Conservation (phyloP, 2,329 filamentous ascomycete genomes). For the Aureobasidium lini region DNA sequence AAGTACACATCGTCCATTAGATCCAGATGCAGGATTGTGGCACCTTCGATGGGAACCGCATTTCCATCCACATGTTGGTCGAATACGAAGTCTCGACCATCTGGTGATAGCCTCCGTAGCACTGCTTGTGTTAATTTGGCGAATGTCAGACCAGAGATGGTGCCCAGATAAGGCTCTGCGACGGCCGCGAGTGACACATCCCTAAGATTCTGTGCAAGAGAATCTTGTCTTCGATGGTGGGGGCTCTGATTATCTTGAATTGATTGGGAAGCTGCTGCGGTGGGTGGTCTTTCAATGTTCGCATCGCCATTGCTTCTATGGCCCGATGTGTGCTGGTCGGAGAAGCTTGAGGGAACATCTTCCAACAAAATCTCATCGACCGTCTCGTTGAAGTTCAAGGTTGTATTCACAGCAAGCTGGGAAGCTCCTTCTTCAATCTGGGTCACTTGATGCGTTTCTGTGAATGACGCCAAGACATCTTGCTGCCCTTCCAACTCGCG, state of each 20-base stretch:
- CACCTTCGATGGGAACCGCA: not conserved
- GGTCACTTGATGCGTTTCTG: not conserved
- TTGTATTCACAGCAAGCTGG: not conserved
- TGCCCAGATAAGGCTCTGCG: constrained; percentile 39
- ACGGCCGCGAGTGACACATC: constrained; percentile 37
- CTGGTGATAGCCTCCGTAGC: constrained; percentile 35
- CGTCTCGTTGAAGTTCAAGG: not conserved
- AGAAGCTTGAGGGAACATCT: not conserved
- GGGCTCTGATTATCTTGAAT: not conserved
- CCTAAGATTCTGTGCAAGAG: constrained; percentile 16
- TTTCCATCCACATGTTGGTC: not conserved
- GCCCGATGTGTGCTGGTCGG: not conserved
- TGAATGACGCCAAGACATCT: not conserved
- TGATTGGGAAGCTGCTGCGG: not conserved
- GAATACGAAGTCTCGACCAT: constrained; percentile 35
- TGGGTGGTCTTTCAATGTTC: not conserved
- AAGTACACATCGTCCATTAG: constrained; percentile 20
- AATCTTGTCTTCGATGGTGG: not conserved
- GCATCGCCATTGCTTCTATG: not conserved
- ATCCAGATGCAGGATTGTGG: not conserved
- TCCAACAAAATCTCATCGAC: not conserved
- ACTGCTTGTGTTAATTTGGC: constrained; percentile 31
- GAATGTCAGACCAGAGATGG: constrained; percentile 39
- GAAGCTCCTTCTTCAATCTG: not conserved
- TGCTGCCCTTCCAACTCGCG: constrained; percentile 23